Percentiles rank a stretch among this genome's conserved stretches.
Conservation (phyloP, 805 yeast species). For the Candida ortonii region DNA sequence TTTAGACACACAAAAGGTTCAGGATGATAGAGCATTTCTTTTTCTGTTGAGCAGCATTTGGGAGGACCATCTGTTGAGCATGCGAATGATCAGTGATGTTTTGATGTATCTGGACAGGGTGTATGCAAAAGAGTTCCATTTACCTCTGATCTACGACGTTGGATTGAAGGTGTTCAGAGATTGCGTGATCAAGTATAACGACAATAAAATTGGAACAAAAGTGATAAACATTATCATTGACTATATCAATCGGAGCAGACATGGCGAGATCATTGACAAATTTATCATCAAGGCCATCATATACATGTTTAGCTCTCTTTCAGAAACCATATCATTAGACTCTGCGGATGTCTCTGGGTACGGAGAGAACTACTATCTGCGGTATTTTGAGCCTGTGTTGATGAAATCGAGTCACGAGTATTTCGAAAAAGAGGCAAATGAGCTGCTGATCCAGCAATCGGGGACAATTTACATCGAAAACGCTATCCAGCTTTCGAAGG, state of each 20-base stretch:
- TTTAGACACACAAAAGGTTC: slow-evolving; percentile 9
- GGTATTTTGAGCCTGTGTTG: slow-evolving; percentile 64
- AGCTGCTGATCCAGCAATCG: slow-evolving; percentile 39
- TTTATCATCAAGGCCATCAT: slow-evolving; percentile 59
- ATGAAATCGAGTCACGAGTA: slow-evolving; percentile 52
- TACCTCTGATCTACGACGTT: slow-evolving; percentile 65
- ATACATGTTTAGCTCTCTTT: slow-evolving; percentile 67
- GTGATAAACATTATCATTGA: slow-evolving; percentile 49
- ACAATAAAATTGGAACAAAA: slow-evolving; percentile 48
- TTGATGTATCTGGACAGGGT: slow-evolving; percentile 85
- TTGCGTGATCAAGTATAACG: slow-evolving; percentile 48
- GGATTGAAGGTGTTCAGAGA: slow-evolving; percentile 69
- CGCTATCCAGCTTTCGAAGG: slow-evolving; percentile 51
- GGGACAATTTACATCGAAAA: slow-evolving; percentile 57
- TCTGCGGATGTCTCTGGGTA: slow-evolving; percentile 14
- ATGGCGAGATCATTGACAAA: slow-evolving; percentile 53
- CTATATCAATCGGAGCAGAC: slow-evolving; percentile 55
- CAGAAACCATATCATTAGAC: slow-evolving; percentile 33
- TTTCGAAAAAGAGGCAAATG: slow-evolving; percentile 47
- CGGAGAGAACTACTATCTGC: slow-evolving; percentile 61
- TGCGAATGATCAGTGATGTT: slow-evolving; percentile 80
- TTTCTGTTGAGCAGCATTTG: slow-evolving; percentile 45
- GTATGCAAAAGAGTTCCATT: slow-evolving; percentile 64
- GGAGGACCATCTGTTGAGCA: slow-evolving; percentile 68
- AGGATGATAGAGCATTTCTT: slow-evolving; percentile 30